phyloP scores from a whole-genome alignment of 768 basidiomycete genomes.

The Hericium rajendrae region DNA sequence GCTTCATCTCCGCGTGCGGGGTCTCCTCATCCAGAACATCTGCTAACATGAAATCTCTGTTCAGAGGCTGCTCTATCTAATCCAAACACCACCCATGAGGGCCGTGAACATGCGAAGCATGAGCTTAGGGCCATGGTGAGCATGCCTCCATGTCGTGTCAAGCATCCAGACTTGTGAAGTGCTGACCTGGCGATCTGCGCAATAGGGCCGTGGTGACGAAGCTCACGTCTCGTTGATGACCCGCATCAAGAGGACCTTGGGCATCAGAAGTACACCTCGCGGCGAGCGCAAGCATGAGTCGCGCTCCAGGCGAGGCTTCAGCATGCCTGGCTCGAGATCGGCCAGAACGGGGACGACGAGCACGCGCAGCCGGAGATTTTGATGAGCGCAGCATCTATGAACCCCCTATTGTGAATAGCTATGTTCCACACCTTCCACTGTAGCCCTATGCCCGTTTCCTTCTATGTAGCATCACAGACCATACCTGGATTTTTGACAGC shows the following conservation, averaged over 20 bases:
- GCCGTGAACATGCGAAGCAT: slow-evolving; percentile 35
- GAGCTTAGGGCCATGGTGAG: slow-evolving; percentile 38
- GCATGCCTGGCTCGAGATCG: neutral
- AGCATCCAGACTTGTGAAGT: no score
- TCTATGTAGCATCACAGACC: no score
- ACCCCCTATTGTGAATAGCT: neutral
- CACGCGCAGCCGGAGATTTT: neutral
- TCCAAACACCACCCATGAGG: slow-evolving; percentile 37
- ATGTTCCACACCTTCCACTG: neutral
- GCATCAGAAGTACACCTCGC: slow-evolving; percentile 37
- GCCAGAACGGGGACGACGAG: neutral
- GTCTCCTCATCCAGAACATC: no score
- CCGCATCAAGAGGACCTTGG: slow-evolving; percentile 41
- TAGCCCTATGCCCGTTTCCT: neutral
- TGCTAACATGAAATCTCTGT: neutral
- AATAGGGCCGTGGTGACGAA: slow-evolving; percentile 32
- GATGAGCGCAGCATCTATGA: neutral
- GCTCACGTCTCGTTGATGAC: slow-evolving; percentile 43
- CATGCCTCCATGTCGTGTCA: neutral
- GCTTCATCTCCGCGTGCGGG: neutral
- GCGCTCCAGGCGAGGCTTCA: neutral
- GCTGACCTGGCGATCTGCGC: neutral
- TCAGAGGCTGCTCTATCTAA: slow-evolving; percentile 41
- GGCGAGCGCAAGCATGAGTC: slow-evolving; percentile 1
- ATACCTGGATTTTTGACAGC: no score